Conservation (phyloP, 495 filamentous ascomycete species). For the Penicillium simplicissimum region DNA sequence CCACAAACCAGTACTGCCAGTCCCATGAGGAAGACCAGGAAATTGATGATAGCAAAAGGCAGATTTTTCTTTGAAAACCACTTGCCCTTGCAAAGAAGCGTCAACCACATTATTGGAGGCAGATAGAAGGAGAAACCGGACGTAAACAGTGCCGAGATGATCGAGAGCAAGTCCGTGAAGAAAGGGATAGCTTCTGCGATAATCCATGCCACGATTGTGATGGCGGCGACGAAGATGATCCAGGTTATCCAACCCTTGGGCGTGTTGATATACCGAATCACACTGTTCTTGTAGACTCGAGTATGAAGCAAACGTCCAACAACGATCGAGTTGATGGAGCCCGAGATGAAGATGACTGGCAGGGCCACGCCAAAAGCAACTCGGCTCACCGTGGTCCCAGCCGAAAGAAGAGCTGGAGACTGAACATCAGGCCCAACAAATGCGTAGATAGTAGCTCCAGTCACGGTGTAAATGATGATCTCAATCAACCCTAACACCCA, state of each 20-base stretch:
- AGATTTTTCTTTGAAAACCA: conserved; percentile 14
- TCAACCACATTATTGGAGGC: conserved; percentile 63
- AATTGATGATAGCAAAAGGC: conserved; percentile 9
- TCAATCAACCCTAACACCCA: conserved; percentile 56
- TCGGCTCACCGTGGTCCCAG: conserved; percentile 57
- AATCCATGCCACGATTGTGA: conserved; percentile 62
- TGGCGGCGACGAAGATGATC: conserved; percentile 49
- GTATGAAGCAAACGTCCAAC: conserved; percentile 60
- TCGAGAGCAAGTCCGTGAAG: conserved; percentile 60
- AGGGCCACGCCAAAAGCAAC: conserved; percentile 55
- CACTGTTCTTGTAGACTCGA: conserved; percentile 51
- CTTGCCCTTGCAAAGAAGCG: conserved; percentile 41
- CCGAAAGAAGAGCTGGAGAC: conserved; percentile 66
- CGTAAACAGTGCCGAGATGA: conserved; percentile 59
- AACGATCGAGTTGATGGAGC: conserved; percentile 61
- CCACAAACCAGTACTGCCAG: conserved; percentile 13
- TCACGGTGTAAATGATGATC: conserved; percentile 64
- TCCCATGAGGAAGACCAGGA: conserved; percentile 15
- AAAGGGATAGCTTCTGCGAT: conserved; percentile 67
- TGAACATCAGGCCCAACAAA: conserved; percentile 64
- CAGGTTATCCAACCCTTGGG: conserved; percentile 56
- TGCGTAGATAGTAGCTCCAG: conserved; percentile 64
- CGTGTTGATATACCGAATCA: conserved; percentile 57
- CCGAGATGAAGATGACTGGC: conserved; percentile 67
- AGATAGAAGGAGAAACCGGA: conserved; percentile 67